A percentile compares a stretch with the other conserved stretches of the same genome.
Evolutionary conservation across 352 stramenopile species (phyloP).

Genomic region (Blastocystis sp.): DNA sequence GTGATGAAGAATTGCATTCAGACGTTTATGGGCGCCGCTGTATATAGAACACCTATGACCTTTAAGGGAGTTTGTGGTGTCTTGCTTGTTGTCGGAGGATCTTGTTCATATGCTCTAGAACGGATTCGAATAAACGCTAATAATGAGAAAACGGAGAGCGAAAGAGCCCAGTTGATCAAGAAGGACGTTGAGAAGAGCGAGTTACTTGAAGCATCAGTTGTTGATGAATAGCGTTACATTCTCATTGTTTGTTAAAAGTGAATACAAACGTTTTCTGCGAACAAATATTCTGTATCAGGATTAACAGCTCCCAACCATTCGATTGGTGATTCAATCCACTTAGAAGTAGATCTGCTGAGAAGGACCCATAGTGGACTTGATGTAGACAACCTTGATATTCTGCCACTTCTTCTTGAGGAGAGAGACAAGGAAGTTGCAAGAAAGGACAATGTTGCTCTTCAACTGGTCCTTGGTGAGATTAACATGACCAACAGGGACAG

Average conservation of each 20-base stretch:
- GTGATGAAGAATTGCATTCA: constrained; percentile 66
- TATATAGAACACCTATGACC: constrained; percentile 27
- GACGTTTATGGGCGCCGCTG: constrained; percentile 36
- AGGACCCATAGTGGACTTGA: constrained; percentile 98
- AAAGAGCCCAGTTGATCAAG: background rate
- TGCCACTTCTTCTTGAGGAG: constrained; percentile 99
- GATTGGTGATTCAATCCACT: constrained; percentile 65
- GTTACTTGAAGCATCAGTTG: background rate
- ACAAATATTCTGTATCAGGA: background rate
- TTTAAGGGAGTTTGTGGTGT: constrained; percentile 4
- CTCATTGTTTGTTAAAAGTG: background rate
- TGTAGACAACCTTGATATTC: constrained; percentile 99
- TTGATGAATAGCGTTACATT: background rate
- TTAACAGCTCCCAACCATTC: constrained; percentile 31
- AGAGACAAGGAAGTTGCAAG: constrained; percentile 97
- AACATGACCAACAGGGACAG: constrained; percentile 95
- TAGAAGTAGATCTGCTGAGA: constrained; percentile 99
- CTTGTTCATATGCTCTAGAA: constrained; percentile 14
- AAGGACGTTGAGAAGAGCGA: constrained; percentile 7
- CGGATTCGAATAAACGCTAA: background rate
- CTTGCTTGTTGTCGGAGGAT: constrained; percentile 44
- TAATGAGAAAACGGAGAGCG: background rate
- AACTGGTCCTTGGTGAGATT: constrained; percentile 89
- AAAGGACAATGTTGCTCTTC: constrained; percentile 93
- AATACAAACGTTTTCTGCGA: background rate